Conservation (phyloP, 352 stramenopile species). For the Phytophthora hybrid region DNA sequence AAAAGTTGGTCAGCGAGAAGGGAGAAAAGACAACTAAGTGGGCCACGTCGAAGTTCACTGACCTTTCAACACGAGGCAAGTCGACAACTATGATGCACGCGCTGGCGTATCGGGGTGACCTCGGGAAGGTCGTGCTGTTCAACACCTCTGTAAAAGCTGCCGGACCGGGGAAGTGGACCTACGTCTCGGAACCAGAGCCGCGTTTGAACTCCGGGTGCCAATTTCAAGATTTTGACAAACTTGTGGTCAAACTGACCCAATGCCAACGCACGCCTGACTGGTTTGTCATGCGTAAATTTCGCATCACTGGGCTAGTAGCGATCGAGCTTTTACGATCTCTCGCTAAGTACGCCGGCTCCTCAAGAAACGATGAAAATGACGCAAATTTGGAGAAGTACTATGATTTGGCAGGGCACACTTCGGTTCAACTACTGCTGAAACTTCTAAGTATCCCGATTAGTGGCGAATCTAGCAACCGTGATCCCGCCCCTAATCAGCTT, state of each 20-base stretch:
- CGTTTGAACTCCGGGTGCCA: not conserved
- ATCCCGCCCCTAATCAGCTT: not conserved
- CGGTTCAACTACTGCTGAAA: not conserved
- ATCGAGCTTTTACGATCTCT: conserved; percentile 1
- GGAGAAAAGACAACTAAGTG: conserved; percentile 4
- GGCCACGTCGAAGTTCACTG: not conserved
- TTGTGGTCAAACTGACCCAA: not conserved
- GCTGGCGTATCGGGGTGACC: conserved; percentile 1
- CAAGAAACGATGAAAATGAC: not conserved
- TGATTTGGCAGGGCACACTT: not conserved
- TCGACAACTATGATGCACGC: not conserved
- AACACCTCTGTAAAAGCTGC: not conserved
- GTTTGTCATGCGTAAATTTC: conserved; percentile 1
- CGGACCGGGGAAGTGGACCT: not conserved
- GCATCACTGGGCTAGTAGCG: not conserved
- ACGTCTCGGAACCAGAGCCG: not conserved
- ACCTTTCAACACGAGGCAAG: not conserved
- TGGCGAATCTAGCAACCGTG: not conserved
- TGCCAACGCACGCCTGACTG: not conserved
- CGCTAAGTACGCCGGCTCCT: not conserved
- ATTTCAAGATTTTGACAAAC: not conserved
- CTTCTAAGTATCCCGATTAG: not conserved
- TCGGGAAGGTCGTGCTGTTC: conserved; percentile 3
- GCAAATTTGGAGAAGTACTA: not conserved
- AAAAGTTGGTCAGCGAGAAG: not conserved